Conservation (phyloP, 768 basidiomycete species). For the Punctularia strigosozonata region DNA sequence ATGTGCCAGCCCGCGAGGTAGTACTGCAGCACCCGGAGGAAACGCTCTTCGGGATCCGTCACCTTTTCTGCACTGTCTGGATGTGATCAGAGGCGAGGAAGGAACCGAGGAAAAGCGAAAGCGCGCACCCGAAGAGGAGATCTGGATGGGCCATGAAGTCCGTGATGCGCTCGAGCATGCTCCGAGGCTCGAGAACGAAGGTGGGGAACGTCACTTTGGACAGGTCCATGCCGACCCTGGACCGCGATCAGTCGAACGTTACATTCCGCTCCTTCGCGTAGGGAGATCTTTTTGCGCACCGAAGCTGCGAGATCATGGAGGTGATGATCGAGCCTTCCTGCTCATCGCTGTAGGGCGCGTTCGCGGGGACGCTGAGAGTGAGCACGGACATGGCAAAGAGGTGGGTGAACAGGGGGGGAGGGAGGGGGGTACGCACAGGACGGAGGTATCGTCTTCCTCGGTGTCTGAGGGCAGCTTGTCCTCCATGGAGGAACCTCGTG, state of each 20-base stretch:
- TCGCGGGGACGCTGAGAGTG: background rate
- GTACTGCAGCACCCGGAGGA: conserved; percentile 83
- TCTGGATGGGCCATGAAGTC: conserved; percentile 99
- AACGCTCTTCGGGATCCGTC: conserved; percentile 79
- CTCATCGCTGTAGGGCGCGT: conserved; percentile 55
- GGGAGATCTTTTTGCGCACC: conserved; percentile 32
- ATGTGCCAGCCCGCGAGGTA: conserved; percentile 99
- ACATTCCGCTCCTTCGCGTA: background rate
- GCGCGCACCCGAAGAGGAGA: conserved; percentile 81
- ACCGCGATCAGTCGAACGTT: conserved; percentile 1
- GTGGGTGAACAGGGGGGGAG: conserved; percentile 14
- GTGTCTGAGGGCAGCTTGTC: conserved; percentile 72
- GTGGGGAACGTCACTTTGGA: conserved; percentile 88
- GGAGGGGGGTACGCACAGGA: conserved; percentile 49
- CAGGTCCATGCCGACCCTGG: conserved; percentile 93
- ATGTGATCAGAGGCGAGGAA: conserved; percentile 6
- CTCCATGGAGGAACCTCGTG: conserved; percentile 54
- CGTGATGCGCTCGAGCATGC: conserved; percentile 96
- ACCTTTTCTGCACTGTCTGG: conserved; percentile 61
- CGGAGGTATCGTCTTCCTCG: conserved; percentile 82
- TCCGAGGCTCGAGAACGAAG: conserved; percentile 94
- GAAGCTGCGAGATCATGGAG: conserved; percentile 80
- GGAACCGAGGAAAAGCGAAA: conserved; percentile 1
- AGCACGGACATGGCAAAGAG: conserved; percentile 13
- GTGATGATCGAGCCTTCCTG: conserved; percentile 86